Evolutionary conservation across 2,329 filamentous ascomycete species (phyloP), one percentile per base, ranked within the genome.

Genomic region (Fusarium sp.): DNA sequence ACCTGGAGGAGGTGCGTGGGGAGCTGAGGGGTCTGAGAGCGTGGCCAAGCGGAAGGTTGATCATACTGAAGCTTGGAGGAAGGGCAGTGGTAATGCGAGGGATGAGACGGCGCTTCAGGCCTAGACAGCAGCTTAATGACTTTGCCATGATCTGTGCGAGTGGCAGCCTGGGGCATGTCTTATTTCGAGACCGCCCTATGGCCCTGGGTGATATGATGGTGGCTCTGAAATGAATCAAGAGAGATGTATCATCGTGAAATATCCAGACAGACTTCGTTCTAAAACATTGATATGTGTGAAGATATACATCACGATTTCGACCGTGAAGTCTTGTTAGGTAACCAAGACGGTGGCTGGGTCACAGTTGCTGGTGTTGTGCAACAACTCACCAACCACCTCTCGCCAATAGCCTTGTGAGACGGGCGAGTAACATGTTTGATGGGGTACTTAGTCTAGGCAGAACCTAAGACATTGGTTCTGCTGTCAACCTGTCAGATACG

Each of bases 1-100:
- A 6, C 92, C 92, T 4, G 92, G 92, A 30, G 92, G 92, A 54
- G 92, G 92, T 41, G 92, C 89, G 0, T 95, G 91, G 91, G 92
- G 91, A 0, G 78, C 77, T 39, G 80, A 83, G 1, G 90, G 89
- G 0, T 82, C 85, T 56, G 82, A 87, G 70, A 90, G 84, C 76
- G 80, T 83, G 35, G 80, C 83, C 50, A 82, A 79, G 37, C 72
- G 77, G 51, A 79, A 78, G 58, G 76, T 78, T 50, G 93, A 97
- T 79, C 81, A 81, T 43, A 85, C 78, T 17, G 78, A 80, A 56
- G 76, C 74, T 11, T 88, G 86, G 86, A 82, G 81, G 69, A 86
- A 84, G 73, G 88, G 87, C 1, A 88, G 85, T 55, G 83, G 84
- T 72, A 85, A 82, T 11, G 83, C 82, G 20, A 81, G 87, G 69